phyloP scores from a whole-genome alignment of 2,329 filamentous ascomycete genomes.

The Aureobasidium sp. region DNA sequence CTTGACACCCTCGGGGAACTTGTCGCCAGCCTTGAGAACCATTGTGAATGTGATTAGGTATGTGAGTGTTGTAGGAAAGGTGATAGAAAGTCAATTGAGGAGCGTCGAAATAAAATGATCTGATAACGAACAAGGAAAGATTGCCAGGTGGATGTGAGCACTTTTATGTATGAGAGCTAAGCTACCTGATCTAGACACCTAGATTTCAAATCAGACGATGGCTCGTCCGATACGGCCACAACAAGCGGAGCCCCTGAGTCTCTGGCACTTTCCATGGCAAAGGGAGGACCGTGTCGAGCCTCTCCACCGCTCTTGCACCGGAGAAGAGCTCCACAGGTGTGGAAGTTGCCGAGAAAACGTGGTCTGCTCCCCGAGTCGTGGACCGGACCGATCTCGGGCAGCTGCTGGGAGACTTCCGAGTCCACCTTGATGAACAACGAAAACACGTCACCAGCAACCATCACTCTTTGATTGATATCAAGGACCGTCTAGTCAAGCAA shows the following conservation, averaged over 20 bases:
- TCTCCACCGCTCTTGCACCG: background rate
- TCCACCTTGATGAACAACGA: conserved; percentile 3
- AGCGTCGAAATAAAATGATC: background rate
- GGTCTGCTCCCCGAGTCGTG: background rate
- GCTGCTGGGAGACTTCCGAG: background rate
- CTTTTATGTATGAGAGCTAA: background rate
- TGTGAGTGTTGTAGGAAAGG: background rate
- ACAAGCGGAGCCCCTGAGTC: background rate
- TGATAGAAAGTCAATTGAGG: background rate
- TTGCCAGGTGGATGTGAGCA: background rate
- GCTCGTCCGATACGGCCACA: background rate
- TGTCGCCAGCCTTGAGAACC: conserved; percentile 70
- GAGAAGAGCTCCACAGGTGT: background rate
- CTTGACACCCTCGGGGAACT: conserved; percentile 69
- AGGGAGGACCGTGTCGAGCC: background rate
- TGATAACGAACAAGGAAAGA: background rate
- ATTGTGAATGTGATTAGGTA: conserved; percentile 31
- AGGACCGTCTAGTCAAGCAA: background rate
- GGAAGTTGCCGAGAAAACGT: conserved; percentile 3
- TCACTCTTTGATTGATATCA: background rate
- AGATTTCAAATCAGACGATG: conserved; percentile 9
- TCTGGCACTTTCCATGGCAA: conserved; percentile 7
- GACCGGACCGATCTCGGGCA: background rate
- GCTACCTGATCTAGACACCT: background rate
- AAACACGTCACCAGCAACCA: background rate